Conservation (phyloP, 345 rosid species). For the Eutrema heterophyllum region DNA sequence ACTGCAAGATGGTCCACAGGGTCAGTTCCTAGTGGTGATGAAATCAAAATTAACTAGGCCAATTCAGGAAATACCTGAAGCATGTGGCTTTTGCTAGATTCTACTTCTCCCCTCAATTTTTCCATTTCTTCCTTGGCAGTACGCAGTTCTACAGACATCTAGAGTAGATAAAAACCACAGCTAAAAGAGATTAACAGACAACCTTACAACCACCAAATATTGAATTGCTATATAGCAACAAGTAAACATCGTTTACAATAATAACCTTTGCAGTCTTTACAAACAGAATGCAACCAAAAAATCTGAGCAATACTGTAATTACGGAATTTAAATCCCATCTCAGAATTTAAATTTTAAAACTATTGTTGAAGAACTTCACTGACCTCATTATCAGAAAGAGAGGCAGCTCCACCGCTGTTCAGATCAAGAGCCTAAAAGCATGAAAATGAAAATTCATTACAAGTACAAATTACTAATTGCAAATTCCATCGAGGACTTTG, state of each 20-base stretch:
- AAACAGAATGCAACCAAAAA: constrained; percentile 2
- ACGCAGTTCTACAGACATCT: constrained; percentile 51
- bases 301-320: not conserved
- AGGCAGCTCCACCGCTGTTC: constrained; percentile 32
- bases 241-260: not conserved
- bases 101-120: constrained; percentile 71
- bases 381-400: constrained; percentile 66
- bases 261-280: constrained; percentile 3
- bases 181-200: constrained; percentile 13
- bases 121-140: constrained; percentile 60
- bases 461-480: not conserved
- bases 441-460: constrained; percentile 4
- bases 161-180: constrained; percentile 20
- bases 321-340: not conserved
- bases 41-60: not conserved
- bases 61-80: constrained; percentile 56
- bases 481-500: constrained; percentile 16
- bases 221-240: not conserved
- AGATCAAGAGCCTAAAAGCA: constrained; percentile 41
- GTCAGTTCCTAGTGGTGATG: constrained; percentile 5
- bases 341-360: not conserved
- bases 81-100: constrained; percentile 87
- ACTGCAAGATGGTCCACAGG: constrained; percentile 47
- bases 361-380: constrained; percentile 15
- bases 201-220: constrained; percentile 2